These are phyloP conservation scores for Xylaria sp. DNA, from an alignment of 2,329 filamentous ascomycete species.

Conservation along the genomic window DNA sequence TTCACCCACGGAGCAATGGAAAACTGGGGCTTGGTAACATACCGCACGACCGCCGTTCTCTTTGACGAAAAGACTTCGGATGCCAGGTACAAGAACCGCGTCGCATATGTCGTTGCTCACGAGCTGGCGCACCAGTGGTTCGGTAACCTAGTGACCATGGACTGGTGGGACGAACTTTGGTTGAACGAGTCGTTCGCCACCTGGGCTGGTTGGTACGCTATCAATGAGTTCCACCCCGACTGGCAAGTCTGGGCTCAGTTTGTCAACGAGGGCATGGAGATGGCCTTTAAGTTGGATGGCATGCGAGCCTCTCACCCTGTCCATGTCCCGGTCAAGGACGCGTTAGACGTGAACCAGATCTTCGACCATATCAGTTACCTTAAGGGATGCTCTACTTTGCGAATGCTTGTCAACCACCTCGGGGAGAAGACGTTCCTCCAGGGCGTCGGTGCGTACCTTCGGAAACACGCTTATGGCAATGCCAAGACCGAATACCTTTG, in stretches of 20 bases:
- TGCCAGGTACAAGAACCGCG: slow-evolving; percentile 85
- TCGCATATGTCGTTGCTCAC: slow-evolving; percentile 98
- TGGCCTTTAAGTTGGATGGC: slow-evolving; percentile 85
- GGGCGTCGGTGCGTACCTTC: slow-evolving; percentile 88
- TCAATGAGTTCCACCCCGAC: slow-evolving; percentile 90
- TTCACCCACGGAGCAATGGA: slow-evolving; percentile 91
- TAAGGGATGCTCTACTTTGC: slow-evolving; percentile 94
- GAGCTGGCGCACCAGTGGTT: slow-evolving; percentile 98
- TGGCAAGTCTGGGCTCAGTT: slow-evolving; percentile 99
- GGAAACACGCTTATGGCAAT: slow-evolving; percentile 84
- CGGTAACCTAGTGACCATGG: slow-evolving; percentile 93
- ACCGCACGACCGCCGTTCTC: slow-evolving; percentile 92
- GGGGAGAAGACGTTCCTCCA: slow-evolving; percentile 86
- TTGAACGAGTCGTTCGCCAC: slow-evolving; percentile 96
- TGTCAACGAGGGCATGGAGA: slow-evolving; percentile 91
- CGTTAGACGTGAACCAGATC: slow-evolving; percentile 95
- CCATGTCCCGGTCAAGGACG: slow-evolving; percentile 91
- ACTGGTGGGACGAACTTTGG: slow-evolving; percentile 95
- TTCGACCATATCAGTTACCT: slow-evolving; percentile 97
- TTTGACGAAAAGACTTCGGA: slow-evolving; percentile 94
- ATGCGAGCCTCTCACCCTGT: slow-evolving; percentile 93
- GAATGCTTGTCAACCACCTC: slow-evolving; percentile 92
- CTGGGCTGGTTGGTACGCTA: slow-evolving; percentile 94
- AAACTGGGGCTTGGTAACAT: slow-evolving; percentile 96
- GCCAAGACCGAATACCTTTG: slow-evolving; percentile 92